Evolutionary conservation across 2,329 filamentous ascomycete species (phyloP).

Genomic region (Fusarium odoratissimum): DNA sequence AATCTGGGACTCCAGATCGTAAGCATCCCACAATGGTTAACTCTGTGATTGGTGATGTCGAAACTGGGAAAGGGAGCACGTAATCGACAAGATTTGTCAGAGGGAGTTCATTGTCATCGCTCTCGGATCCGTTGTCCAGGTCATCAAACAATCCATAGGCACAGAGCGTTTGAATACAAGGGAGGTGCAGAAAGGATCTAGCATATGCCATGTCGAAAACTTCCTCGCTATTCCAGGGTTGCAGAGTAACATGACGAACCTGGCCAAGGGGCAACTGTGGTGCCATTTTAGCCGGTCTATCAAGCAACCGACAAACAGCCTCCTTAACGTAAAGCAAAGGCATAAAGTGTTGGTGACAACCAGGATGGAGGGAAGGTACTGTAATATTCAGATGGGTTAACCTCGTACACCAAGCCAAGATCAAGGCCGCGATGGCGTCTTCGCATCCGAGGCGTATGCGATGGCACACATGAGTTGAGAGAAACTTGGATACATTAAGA

Average conservation of each 20-base stretch:
- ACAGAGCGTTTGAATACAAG: background rate
- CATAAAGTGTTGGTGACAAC: background rate
- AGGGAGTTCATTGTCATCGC: background rate
- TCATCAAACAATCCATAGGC: background rate
- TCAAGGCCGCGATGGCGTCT: background rate
- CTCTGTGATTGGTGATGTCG: background rate
- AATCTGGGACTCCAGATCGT: fast-evolving
- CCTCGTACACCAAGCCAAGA: background rate
- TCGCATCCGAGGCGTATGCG: background rate
- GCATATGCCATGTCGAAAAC: background rate
- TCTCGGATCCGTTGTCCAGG: background rate
- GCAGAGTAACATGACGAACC: background rate
- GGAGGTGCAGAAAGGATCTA: background rate
- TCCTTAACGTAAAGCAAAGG: background rate
- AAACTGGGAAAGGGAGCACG: fast-evolving
- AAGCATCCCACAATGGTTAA: background rate
- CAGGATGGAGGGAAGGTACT: fast-evolving
- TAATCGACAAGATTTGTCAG: background rate
- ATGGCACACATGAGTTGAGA: background rate
- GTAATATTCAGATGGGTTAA: background rate
- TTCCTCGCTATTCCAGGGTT: background rate
- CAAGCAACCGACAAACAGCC: fast-evolving
- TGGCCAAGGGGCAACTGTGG: fast-evolving
- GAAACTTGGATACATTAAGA: fast-evolving
- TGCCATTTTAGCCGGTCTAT: no score